Conservation (phyloP, 805 yeast genomes). For the Yamadazyma scolyti region DNA sequence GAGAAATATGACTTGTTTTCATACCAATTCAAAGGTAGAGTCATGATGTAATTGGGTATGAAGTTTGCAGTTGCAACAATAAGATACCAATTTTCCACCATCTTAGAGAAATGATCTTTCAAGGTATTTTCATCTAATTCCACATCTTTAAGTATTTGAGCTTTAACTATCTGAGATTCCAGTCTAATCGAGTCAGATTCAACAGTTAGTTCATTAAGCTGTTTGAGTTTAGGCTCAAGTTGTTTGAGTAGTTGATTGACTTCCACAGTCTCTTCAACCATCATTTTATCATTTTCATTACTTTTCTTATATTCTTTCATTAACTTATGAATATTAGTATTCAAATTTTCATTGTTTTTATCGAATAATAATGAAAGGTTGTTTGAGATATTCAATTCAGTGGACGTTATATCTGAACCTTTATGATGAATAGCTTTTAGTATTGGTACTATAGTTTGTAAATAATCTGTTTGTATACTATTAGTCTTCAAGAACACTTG, state of each 20-base stretch:
- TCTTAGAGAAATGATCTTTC: slow-evolving; percentile 6
- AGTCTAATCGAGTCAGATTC: slow-evolving; percentile 6
- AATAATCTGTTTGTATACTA: slow-evolving; percentile 19
- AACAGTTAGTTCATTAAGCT: slow-evolving; percentile 12
- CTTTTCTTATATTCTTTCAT: slow-evolving; percentile 10
- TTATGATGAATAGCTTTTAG: slow-evolving; percentile 31
- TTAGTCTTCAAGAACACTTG: slow-evolving; percentile 19
- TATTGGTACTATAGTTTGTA: slow-evolving; percentile 28
- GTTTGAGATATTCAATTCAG: slow-evolving; percentile 17
- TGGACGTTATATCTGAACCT: slow-evolving; percentile 20
- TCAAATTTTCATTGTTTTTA: slow-evolving; percentile 4
- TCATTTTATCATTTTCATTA: slow-evolving; percentile 3
- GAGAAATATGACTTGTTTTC: slow-evolving; percentile 22
- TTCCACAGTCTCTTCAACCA: slow-evolving; percentile 3
- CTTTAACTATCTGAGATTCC: not conserved
- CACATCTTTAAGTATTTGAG: not conserved
- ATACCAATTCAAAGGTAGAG: slow-evolving; percentile 36
- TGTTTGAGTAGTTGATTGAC: slow-evolving; percentile 7
- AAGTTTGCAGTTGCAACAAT: slow-evolving; percentile 15
- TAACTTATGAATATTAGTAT: slow-evolving; percentile 12
- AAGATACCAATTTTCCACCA: slow-evolving; percentile 7
- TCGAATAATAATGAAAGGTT: slow-evolving; percentile 9
- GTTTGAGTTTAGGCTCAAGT: slow-evolving; percentile 16
- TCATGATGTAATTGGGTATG: slow-evolving; percentile 27
- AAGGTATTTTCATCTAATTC: not conserved